Base-by-base conservation (phyloP, 2,329 filamentous ascomycete species). In the Alternaria sp. region DNA sequence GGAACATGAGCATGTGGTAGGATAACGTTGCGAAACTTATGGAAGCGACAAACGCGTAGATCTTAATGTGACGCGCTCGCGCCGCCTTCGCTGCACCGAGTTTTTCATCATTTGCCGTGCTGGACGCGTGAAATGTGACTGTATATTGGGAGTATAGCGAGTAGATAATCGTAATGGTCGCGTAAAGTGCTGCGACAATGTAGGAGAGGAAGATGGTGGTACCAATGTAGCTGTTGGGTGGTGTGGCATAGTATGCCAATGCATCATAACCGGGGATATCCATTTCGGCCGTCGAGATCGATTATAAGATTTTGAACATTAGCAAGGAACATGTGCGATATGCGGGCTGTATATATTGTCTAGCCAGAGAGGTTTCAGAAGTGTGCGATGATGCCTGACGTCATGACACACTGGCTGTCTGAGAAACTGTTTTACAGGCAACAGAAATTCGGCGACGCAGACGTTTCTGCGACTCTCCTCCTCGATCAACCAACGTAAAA, bases 1-100 rank as follows among this genome's bases (percentile, higher is more conserved):
- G 63, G 49, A 78, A 78, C 36, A 63, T 67, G 16, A 74, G 67
- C 74, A 78, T 77, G 49, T 76, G 64, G 45, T 70, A 75, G 0
- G 72, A 74, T 1, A 77, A 54, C 2, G 66, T 66, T 4, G 65
- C 63, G 54, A 78, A 77, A 54, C 68, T 74, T 28, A 74, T 51
- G 1, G 67, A 64, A 3, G 73, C 70, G 6, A 77, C 61, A 27
- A 67, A 62, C 5, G 67, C 59, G 54, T 76, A 75, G 41, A 73
- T 69, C 14, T 70, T 71, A 49, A 76, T 63, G 20, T 75, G 72
- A 11, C 67, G 63, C 16, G 57, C 60, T 18, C 69, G 68, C 25
- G 66, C 72, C 34, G 55, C 41, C 22, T 64, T 62, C 5, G 68
- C 57, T 16, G 62, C 57, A 54, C 54, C 36, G 36, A 64, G 50